Conservation (phyloP, 768 basidiomycete species). For the Cystobasidiopsis lactophilus region DNA sequence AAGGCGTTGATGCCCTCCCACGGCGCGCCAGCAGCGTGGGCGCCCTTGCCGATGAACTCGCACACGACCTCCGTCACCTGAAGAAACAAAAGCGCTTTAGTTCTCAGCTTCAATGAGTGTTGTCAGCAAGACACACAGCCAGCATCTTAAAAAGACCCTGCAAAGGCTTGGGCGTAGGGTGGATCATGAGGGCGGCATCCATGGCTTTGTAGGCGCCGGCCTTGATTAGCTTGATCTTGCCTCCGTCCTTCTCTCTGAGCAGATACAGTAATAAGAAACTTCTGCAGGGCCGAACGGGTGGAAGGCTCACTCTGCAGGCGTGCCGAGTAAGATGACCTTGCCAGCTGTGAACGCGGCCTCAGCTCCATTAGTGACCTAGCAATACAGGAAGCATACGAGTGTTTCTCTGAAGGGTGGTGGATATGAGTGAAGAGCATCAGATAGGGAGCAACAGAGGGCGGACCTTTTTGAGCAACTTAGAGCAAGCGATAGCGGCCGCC, state of each 20-base stretch:
- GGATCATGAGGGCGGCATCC: conserved; percentile 50
- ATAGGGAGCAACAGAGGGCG: conserved; percentile 19
- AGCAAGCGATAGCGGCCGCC: conserved; percentile 3
- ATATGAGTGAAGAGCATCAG: no score
- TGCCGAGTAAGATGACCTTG: conserved; percentile 14
- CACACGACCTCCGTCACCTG: conserved; percentile 20
- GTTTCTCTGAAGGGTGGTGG: no score
- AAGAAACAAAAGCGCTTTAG: no score
- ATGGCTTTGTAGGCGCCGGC: conserved; percentile 43
- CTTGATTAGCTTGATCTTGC: conserved; percentile 48
- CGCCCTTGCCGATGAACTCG: conserved; percentile 9
- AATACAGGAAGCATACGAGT: no score
- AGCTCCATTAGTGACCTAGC: conserved; percentile 2
- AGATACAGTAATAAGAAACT: neutral
- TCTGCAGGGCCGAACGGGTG: no score
- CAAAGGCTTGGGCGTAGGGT: conserved; percentile 44
- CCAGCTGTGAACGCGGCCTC: conserved; percentile 14
- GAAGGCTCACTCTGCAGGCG: conserved; percentile 13
- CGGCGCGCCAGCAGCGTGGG: conserved; percentile 30
- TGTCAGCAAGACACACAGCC: no score
- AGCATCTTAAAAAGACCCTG: conserved; percentile 44
- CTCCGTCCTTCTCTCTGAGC: conserved; percentile 52
- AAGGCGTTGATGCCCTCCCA: conserved; percentile 75
- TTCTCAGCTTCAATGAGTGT: no score
- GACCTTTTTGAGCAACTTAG: neutral